A percentile compares a stretch with the other conserved stretches of the same genome.
These are phyloP conservation scores for Crithidia mellificae DNA, from an alignment of 208 protist species.

Conservation along the genomic window DNA sequence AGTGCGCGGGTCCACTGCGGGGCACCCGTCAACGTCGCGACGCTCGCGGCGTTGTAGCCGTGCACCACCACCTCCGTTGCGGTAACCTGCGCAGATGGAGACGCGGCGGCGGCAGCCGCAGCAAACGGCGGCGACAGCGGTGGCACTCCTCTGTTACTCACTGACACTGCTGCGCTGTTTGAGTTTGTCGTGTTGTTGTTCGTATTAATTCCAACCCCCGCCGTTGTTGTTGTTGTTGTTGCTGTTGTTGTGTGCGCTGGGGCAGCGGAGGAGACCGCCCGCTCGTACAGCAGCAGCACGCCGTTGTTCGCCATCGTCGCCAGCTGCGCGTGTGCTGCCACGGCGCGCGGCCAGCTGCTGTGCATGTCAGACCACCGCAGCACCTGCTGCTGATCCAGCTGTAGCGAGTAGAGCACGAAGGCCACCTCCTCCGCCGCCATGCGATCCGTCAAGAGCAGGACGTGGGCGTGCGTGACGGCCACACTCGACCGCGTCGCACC, in stretches of 20 bases:
- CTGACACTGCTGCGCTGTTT: too few relatives aligned
- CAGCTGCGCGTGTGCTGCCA: constrained; percentile 34
- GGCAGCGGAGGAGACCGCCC: too few relatives aligned
- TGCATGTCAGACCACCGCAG: constrained; percentile 50
- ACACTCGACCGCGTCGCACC: constrained; percentile 66
- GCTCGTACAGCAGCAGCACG: constrained; percentile 57
- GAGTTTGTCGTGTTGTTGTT: too few relatives aligned
- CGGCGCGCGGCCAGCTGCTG: constrained; percentile 37
- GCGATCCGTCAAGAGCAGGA: constrained; percentile 76
- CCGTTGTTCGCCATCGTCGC: constrained; percentile 48
- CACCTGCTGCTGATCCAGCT: constrained; percentile 56
- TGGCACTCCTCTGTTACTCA: too few relatives aligned
- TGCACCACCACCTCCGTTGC: constrained; percentile 45
- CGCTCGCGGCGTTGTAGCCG: constrained; percentile 28
- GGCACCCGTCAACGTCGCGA: constrained; percentile 30
- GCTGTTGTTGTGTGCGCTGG: constrained; percentile 2
- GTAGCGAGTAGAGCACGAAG: constrained; percentile 59
- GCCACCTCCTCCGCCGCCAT: constrained; percentile 63
- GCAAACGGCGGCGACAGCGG: not conserved
- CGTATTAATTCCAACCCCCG: too few relatives aligned
- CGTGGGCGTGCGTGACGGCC: constrained; percentile 46
- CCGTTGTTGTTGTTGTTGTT: not conserved
- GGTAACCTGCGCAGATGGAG: not conserved
- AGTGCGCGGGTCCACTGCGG: constrained; percentile 40
- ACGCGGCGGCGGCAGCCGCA: not conserved